A percentile compares a stretch with the other conserved stretches of the same genome.
Evolutionary conservation across 1,284 basidiomycete species (phyloP).

Genomic region (Fomitopsis palustris): DNA sequence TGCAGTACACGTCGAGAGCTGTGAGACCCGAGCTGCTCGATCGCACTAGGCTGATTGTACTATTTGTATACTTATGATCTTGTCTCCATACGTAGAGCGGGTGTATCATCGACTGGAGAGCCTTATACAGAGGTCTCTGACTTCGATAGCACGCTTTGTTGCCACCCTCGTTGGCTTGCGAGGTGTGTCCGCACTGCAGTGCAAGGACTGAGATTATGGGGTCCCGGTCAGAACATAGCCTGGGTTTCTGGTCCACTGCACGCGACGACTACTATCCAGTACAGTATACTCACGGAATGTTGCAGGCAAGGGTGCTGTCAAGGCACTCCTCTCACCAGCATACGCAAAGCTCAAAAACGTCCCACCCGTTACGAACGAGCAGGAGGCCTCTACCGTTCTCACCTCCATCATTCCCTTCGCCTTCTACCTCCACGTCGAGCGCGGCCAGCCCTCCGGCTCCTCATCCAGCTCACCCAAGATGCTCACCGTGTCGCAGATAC

Average conservation of each 20-base stretch:
- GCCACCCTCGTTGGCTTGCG: too few relatives aligned
- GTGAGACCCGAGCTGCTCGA: too few relatives aligned
- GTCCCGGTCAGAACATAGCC: too few relatives aligned
- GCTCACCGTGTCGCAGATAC: slow-evolving; percentile 80
- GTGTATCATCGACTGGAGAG: too few relatives aligned
- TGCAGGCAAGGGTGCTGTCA: slow-evolving; percentile 87
- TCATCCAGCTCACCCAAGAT: slow-evolving; percentile 74
- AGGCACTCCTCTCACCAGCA: slow-evolving; percentile 87
- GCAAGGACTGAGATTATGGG: too few relatives aligned
- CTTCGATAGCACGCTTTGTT: too few relatives aligned
- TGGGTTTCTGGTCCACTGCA: too few relatives aligned
- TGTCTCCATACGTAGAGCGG: too few relatives aligned
- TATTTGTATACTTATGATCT: too few relatives aligned
- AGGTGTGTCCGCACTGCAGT: too few relatives aligned
- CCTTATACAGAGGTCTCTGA: too few relatives aligned
- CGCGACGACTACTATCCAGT: neutral
- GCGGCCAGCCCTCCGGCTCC: slow-evolving; percentile 66
- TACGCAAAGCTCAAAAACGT: slow-evolving; percentile 89
- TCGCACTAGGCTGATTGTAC: too few relatives aligned
- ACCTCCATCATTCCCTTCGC: slow-evolving; percentile 77
- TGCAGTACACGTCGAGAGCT: neutral
- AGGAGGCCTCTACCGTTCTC: slow-evolving; percentile 74
- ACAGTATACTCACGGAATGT: neutral
- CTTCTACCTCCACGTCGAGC: slow-evolving; percentile 88
- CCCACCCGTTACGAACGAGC: slow-evolving; percentile 73